Conservation (phyloP, 208 protist genomes). For the Hexamita inflata region DNA sequence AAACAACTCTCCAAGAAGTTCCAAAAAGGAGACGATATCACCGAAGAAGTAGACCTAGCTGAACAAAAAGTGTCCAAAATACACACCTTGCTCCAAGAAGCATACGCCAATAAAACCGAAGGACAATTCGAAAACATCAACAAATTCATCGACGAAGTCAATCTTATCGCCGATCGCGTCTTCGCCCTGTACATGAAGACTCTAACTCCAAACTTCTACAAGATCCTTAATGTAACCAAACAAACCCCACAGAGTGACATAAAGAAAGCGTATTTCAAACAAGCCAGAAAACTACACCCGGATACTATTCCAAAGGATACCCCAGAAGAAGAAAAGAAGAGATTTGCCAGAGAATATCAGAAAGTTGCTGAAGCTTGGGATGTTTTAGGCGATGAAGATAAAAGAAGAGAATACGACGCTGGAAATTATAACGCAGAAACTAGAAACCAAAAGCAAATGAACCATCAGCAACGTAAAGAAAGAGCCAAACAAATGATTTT, state of each 20-base stretch:
- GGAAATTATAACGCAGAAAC: background rate
- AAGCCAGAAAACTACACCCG: background rate
- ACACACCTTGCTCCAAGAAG: no score
- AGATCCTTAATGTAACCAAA: background rate
- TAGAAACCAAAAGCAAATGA: background rate
- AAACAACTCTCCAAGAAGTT: no score
- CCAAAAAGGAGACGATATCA: no score
- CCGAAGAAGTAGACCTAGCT: no score
- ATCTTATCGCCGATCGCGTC: no score
- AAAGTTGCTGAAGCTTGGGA: conserved; percentile 10
- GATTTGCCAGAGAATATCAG: background rate
- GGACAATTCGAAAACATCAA: no score
- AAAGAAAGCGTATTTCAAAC: background rate
- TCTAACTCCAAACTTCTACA: conserved; percentile 16
- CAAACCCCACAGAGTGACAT: background rate
- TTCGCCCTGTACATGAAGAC: no score
- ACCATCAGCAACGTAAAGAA: background rate
- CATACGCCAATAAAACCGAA: no score
- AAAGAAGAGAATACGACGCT: background rate
- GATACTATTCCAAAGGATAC: conserved; percentile 1
- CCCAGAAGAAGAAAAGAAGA: background rate
- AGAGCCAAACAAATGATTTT: background rate
- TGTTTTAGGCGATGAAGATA: conserved; percentile 1
- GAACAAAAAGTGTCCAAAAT: no score
- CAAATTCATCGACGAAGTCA: no score